Evolutionary conservation across 2,329 filamentous ascomycete species (phyloP), one percentile per base, ranked within the genome.

Genomic region (Coleophoma cylindrospora): DNA sequence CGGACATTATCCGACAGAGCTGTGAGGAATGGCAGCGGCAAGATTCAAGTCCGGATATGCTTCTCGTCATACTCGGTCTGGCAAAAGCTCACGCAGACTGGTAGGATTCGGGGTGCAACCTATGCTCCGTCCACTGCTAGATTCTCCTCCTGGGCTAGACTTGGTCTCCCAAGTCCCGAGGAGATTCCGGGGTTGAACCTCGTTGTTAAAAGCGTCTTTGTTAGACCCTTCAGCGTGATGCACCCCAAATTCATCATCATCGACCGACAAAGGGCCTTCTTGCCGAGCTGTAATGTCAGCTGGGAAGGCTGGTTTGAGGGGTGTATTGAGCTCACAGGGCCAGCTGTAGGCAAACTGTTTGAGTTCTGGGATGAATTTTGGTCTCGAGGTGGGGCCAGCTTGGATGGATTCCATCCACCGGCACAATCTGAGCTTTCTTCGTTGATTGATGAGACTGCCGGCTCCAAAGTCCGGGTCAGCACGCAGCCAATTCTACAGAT

Each of bases 271-370:
- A 74, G 70, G 2, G 86, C 86, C 0, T 84, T 86, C 59, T 66
- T 94, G 10, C 89, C 89, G 0, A 90, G 86, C 59, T 91, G 87
- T 66, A 95, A 95, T 59, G 81, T 95, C 4, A 91, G 86, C 61
- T 94, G 87, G 87, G 89, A 94, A 66, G 69, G 81, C n/a, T 95
- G 89, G 89, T 84, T 92, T 22, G 89, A 95, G 65, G 87, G 85
- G 0, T 89, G 84, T 50, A 70, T 92, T 3, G 80, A 83, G 49
- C 67, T 92, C 11, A 73, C 74, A 7, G 88, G 87, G 0, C 71
- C 75, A 0, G 73, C 86, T 0, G 80, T 90, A 0, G 58, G 65
- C 4, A 72, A 76, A n/a, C 76, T 94, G 37, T 56, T 87, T 40
- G 64, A 71, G 2, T 92, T 92, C 61, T 90, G 88, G 67, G 64